Base-by-base conservation (phyloP, 768 basidiomycete genomes). In the Tephrocybe sp. region DNA sequence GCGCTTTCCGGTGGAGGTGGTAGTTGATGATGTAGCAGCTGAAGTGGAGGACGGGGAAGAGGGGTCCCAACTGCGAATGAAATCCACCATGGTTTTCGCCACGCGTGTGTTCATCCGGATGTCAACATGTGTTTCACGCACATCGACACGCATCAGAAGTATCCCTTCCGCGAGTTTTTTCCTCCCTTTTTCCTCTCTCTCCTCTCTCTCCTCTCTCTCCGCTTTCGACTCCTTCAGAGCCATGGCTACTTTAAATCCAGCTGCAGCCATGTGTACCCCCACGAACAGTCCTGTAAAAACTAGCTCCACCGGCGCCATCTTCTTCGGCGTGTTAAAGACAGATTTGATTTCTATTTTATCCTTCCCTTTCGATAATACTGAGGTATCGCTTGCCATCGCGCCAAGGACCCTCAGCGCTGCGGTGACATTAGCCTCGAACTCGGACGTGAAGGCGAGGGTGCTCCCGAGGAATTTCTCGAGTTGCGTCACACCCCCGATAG, bases 251-350 rank as follows among this genome's bases (percentile, higher is more conserved):
- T 26, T 40, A 9, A 24, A 39, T 12, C 51, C 51, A 16, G 39
- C 54, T 4, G 28, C 60, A 12, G 70, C 65, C 64, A 74, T 80
- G 46, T 76, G 69, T n/a, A 72, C 62, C 11, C 74, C 73, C 13
- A 89, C 76, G 18, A 89, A 63, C 3, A 86, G 57, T 18, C 70
- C 71, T 40, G 80, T 76, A 54, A 76, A 67, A 39, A 87, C 72
- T 53, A 91, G 81, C 62, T 91, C 89, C 32, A 88, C 69, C 0
- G 89, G 89, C 0, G 87, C 74, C 1, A 89, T 71, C 31, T 82
- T 83, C 54, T 70, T 16, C 12, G 66, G 37, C 57, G 30, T 64
- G 62, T 68, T 61, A 60, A 85, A 77, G 18, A 67, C 50, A 7
- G 57, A 47, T n/a, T 58, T 68, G 16, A 69, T 62, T 16, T 68